Evolutionary conservation across 495 filamentous ascomycete genomes (phyloP), one percentile per base, ranked within the genome.

Genomic region (Penicillium soppii): DNA sequence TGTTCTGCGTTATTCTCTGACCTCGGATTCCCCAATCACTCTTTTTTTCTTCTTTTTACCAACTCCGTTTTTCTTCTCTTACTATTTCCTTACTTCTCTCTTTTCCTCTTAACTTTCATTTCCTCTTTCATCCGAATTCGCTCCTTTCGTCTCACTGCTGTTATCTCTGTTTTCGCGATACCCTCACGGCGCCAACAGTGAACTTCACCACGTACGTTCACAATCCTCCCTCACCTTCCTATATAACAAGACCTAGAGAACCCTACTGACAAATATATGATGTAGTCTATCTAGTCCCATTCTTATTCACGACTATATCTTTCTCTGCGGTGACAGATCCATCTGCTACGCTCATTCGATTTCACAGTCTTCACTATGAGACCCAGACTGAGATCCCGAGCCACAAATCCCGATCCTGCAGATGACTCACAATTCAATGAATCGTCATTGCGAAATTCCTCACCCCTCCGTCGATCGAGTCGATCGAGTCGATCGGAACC

Each of bases 361-460:
- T n/a, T n/a, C n/a, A n/a, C n/a, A n/a, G n/a, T n/a, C 38, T 32
- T 19, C 44, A 47, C 21, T 8, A 65, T 56, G 55, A 54, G 47
- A 44, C 59, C 32, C 29, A 56, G 54, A 22, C 42, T 48, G 15
- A 37, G 40, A 9, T 16, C 44, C 16, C 50, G 36, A 41, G 21
- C 41, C 15, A 52, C 54, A n/a, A 43, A 57, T 10, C 60, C 57
- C n/a, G 59, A 63, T 48, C 61, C 62, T 9, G 59, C 62, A 9
- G 56, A 63, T 39, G 62, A 65, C 29, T 56, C 45, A 41, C 37
- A 37, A 12, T 22, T 48, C 12, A 56, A 33, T 19, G 56, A 47
- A 21, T 59, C 52, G 39, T 56, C 62, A 56, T 47, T 56, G 27
- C 52, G 32, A 27, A 41, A 52, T 50, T 49, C 48, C 8, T 61